Conservation (phyloP, 2,329 filamentous ascomycete genomes). For the Allantophomopsis lycopodina region DNA sequence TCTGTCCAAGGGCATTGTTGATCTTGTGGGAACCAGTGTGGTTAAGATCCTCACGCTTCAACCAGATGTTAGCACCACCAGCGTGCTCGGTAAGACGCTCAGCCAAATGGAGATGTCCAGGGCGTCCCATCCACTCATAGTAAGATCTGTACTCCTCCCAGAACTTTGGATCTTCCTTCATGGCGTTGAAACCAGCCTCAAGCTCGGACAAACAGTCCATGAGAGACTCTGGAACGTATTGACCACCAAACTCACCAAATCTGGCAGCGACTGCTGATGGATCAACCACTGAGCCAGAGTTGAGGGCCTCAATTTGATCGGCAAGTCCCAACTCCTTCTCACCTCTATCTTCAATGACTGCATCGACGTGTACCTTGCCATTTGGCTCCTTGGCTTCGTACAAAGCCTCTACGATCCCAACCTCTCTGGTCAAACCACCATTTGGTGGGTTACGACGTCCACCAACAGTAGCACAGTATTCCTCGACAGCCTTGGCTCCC, state of each 20-base stretch:
- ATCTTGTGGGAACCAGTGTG: constrained; percentile 99
- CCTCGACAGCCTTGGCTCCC: constrained; percentile 60
- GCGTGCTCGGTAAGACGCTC: constrained; percentile 78
- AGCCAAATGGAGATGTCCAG: constrained; percentile 81
- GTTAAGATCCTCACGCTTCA: constrained; percentile 96
- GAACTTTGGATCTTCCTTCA: constrained; percentile 77
- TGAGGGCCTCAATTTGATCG: constrained; percentile 57
- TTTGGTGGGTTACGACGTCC: constrained; percentile 31
- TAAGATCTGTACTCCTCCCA: constrained; percentile 96
- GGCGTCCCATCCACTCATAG: constrained; percentile 94
- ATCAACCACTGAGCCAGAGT: constrained; percentile 31
- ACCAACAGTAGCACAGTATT: constrained; percentile 70
- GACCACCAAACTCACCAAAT: constrained; percentile 92
- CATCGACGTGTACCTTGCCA: constrained; percentile 53
- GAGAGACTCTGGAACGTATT: constrained; percentile 92
- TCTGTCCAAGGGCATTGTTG: constrained; percentile 93
- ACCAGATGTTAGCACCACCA: constrained; percentile 89
- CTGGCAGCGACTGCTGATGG: constrained; percentile 58
- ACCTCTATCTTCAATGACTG: constrained; percentile 36
- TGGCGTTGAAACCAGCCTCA: constrained; percentile 79
- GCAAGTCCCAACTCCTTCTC: constrained; percentile 12
- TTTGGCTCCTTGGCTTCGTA: constrained; percentile 44
- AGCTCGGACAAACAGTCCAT: constrained; percentile 94
- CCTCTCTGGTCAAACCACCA: constrained; percentile 38
- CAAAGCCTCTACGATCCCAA: constrained; percentile 57